A percentile compares a stretch with the other conserved stretches of the same genome.
phyloP scores from a whole-genome alignment of 1,284 basidiomycete species.

The Cutaneotrichosporon daszewskae region DNA sequence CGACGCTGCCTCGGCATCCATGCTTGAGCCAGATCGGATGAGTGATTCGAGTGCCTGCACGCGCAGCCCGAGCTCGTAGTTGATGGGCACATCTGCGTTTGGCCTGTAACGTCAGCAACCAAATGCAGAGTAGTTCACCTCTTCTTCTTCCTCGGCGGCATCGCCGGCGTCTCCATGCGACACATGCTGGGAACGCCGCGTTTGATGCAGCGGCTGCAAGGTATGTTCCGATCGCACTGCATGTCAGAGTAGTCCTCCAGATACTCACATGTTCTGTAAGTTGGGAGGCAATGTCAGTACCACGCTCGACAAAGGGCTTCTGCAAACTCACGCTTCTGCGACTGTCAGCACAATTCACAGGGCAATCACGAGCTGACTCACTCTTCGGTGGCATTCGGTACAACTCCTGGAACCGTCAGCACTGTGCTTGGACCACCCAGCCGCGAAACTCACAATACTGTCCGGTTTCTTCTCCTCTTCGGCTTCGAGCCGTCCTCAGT shows the following conservation, averaged over 20 bases:
- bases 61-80: constrained; percentile 36
- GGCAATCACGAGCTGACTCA: constrained; percentile 18
- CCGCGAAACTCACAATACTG: constrained; percentile 31
- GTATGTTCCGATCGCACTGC: constrained; percentile 45
- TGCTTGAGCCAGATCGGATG: constrained; percentile 34
- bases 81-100: constrained; percentile 29
- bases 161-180: constrained; percentile 38
- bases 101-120: constrained; percentile 3
- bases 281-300: constrained; percentile 8
- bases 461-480: constrained; percentile 40
- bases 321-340: constrained; percentile 33
- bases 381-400: constrained; percentile 43
- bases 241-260: constrained; percentile 7
- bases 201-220: constrained; percentile 43
- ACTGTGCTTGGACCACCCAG: not conserved
- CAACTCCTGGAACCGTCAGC: constrained; percentile 32
- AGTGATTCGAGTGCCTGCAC: constrained; percentile 42
- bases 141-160: constrained; percentile 33
- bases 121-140: constrained; percentile 22
- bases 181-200: constrained; percentile 44
- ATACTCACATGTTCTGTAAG: constrained; percentile 35
- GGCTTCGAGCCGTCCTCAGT: constrained; percentile 24
- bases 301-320: not conserved
- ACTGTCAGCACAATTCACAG: constrained; percentile 5
- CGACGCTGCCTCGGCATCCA: constrained; percentile 35